Percentiles rank a stretch among this genome's conserved stretches.
Conservation (phyloP, 2,329 filamentous ascomycete genomes). For the Rutstroemia sp. region DNA sequence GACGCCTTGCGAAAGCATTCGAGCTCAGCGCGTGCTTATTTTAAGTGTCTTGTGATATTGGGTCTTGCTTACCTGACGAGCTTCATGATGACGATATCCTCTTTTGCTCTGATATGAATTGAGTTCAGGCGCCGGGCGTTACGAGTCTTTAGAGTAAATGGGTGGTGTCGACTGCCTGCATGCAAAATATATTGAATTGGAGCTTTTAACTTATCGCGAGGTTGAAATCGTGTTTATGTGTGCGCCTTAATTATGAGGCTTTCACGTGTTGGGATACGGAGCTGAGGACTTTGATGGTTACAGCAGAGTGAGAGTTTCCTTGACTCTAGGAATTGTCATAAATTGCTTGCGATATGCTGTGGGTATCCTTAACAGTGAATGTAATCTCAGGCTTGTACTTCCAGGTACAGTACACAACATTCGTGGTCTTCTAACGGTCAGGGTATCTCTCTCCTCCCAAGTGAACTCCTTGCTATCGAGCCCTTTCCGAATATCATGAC, state of each 20-base stretch:
- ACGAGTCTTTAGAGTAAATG: neutral
- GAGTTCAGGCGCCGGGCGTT: neutral
- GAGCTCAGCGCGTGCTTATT: conserved; percentile 39
- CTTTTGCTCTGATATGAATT: neutral
- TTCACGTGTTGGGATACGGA: neutral
- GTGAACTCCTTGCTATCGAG: neutral
- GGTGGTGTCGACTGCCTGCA: neutral
- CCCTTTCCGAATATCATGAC: neutral
- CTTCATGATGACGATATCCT: conserved; percentile 65
- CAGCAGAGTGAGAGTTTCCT: neutral
- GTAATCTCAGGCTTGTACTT: conserved; percentile 8
- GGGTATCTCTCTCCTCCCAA: neutral
- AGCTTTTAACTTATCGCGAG: conserved; percentile 6
- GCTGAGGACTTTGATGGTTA: neutral
- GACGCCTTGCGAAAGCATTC: conserved; percentile 33
- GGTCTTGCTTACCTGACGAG: conserved; percentile 72
- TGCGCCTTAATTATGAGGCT: neutral
- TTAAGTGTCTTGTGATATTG: conserved; percentile 20
- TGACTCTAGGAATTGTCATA: neutral
- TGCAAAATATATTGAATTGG: conserved; percentile 3
- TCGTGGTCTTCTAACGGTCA: conserved; percentile 8
- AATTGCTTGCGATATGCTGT: neutral
- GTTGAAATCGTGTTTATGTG: neutral
- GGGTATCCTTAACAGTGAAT: neutral
- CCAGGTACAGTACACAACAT: conserved; percentile 1